Evolutionary conservation across 2,329 filamentous ascomycete species (phyloP), one percentile per base, ranked within the genome.

Genomic region (Cladosporium sp.): DNA sequence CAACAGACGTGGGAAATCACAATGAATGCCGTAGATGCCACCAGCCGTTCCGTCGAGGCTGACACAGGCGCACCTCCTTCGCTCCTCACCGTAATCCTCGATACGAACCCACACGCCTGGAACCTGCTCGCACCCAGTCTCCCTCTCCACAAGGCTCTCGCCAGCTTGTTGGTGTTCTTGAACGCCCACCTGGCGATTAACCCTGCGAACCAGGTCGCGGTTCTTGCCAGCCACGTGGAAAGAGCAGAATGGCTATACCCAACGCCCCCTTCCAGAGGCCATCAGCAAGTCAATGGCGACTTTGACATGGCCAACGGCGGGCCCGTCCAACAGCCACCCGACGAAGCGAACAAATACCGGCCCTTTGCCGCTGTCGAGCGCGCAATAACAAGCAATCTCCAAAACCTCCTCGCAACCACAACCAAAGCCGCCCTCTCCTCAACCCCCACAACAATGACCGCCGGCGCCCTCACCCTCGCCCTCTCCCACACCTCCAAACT

Each of bases 91-190:
- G 85, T 98, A 64, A 79, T 98, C 65, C 81, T 98, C 74, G 93
- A 98, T 74, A 96, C 92, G 22, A 98, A 98, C 68, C 93, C 93
- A 2, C 87, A 91, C 62, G 91, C 93, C 62, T 95, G 93, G 93
- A 84, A 88, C 6, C 78, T 88, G 55, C 81, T 97, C 42, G 77
- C 84, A 56, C 73, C 82, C 53, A 81, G 81, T 32, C 83, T 97
- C 7, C 83, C 92, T 28, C 81, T 98, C 56, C 87, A 87, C 46
- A 85, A 86, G 64, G 89, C 89, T 56, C 77, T 98, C 55, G 89
- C 92, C 56, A 86, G 92, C 72, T 81, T 97, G 58, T 85, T 97
- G 64, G 86, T 98, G 74, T 97, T 96, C 73, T 85, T 96, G 73
- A 97, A 98, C 70, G 89, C 92, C 52, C 95, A 98, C 68, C 80